Conservation (phyloP, 257 asterid genomes). For the Nicotiana benthamiana region DNA sequence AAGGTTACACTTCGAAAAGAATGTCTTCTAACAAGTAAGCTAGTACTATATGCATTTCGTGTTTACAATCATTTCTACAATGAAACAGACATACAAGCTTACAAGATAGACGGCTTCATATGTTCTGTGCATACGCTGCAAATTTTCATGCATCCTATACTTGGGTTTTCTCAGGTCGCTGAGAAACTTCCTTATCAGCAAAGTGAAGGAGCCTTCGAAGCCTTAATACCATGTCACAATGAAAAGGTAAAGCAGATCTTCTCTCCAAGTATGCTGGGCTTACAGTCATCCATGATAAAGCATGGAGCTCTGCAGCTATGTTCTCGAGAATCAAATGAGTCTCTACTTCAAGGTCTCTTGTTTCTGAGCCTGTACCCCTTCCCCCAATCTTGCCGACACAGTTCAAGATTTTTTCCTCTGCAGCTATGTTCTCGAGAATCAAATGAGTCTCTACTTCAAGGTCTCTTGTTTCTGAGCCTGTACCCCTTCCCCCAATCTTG, state of each 20-base stretch:
- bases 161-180: slow-evolving; percentile 57
- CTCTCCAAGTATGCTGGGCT: slow-evolving; percentile 89
- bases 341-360: slow-evolving; percentile 60
- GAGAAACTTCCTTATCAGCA: slow-evolving; percentile 80
- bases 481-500: slow-evolving; percentile 51
- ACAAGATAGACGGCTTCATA: background rate
- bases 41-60: background rate
- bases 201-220: slow-evolving; percentile 92
- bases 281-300: slow-evolving; percentile 95
- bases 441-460: slow-evolving; percentile 57
- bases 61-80: background rate
- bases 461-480: slow-evolving; percentile 50
- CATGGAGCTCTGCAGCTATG: slow-evolving; percentile 90
- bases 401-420: too few species aligned
- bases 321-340: slow-evolving; percentile 60
- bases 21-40: background rate
- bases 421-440: slow-evolving; percentile 69
- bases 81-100: background rate
- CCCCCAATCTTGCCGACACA: slow-evolving; percentile 43
- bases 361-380: slow-evolving; percentile 45
- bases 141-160: slow-evolving; percentile 8
- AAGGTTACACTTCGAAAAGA: background rate
- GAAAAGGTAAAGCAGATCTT: slow-evolving; percentile 85
- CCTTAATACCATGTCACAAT: slow-evolving; percentile 88
- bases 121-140: background rate